phyloP scores from a whole-genome alignment of 2,329 filamentous ascomycete genomes.

The Paracorniculantispora psalliotae region DNA sequence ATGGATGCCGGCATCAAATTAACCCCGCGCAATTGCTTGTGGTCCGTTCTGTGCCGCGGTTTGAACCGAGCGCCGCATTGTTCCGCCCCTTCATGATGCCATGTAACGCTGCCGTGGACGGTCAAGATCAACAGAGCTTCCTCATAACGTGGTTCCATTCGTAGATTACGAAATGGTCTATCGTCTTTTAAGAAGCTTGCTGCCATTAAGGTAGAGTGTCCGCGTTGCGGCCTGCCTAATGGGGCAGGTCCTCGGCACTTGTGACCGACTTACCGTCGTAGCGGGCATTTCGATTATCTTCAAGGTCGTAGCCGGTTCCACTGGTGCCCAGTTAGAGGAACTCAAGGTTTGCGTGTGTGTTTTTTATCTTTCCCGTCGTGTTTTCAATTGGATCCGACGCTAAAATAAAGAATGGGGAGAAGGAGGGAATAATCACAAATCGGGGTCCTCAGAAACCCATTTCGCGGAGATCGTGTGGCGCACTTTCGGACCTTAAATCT shows the following conservation, averaged over 20 bases:
- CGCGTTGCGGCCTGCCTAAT: constrained; percentile 5
- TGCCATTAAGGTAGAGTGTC: background rate
- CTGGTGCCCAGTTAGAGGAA: background rate
- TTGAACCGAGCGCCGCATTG: background rate
- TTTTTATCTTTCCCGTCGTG: background rate
- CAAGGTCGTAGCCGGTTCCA: background rate
- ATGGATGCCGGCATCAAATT: background rate
- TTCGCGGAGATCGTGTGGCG: background rate
- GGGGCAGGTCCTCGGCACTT: constrained; percentile 8
- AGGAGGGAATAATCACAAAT: background rate
- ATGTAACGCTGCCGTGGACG: background rate
- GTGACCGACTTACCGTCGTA: background rate
- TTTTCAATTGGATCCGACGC: background rate
- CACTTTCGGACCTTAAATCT: background rate
- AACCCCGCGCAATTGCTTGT: no score
- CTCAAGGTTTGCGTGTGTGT: background rate
- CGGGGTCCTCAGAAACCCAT: no score
- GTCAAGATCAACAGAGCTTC: background rate
- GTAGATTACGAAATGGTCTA: background rate
- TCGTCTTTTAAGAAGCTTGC: constrained; percentile 1
- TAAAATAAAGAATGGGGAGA: no score
- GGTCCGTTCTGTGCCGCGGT: background rate
- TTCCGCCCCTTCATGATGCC: background rate
- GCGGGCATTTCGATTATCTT: background rate
- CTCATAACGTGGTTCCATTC: background rate